Conservation (phyloP, 805 yeast species). For the Ogataea paraovalis region DNA sequence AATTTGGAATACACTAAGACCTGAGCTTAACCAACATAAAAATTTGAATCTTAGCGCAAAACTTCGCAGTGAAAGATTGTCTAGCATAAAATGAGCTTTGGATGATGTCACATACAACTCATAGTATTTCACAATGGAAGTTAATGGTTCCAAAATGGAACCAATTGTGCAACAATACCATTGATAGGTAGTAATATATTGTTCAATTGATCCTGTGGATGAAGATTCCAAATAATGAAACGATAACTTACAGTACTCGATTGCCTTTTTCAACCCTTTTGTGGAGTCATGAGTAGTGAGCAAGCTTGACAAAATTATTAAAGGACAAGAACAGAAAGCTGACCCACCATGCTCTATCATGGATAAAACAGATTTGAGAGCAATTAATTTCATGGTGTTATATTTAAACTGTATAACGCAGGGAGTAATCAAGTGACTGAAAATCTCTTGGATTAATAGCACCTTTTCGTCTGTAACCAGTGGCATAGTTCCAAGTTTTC, state of each 20-base stretch:
- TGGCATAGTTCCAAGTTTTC: constrained; percentile 25
- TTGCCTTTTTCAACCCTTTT: constrained; percentile 34
- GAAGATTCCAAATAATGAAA: constrained; percentile 32
- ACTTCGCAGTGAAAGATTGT: constrained; percentile 2
- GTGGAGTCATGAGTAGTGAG: constrained; percentile 23
- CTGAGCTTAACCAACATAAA: constrained; percentile 13
- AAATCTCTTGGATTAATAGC: constrained; percentile 36
- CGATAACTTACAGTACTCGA: constrained; percentile 40
- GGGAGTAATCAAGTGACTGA: constrained; percentile 36
- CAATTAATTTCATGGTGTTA: constrained; percentile 30
- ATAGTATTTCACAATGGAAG: constrained; percentile 26
- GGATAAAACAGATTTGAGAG: constrained; percentile 32
- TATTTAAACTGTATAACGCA: constrained; percentile 27
- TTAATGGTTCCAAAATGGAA: constrained; percentile 37
- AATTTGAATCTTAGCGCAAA: constrained; percentile 11
- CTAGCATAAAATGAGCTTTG: constrained; percentile 2
- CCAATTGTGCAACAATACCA: constrained; percentile 40
- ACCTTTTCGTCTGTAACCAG: constrained; percentile 27
- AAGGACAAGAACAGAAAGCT: constrained; percentile 36
- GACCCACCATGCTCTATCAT: constrained; percentile 39
- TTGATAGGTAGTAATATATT: constrained; percentile 38
- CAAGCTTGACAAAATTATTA: constrained; percentile 37
- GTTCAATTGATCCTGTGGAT: constrained; percentile 30
- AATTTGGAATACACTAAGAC: constrained; percentile 8
- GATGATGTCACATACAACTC: constrained; percentile 16